phyloP scores from a whole-genome alignment of 331 rosid genomes.

The Rosa hybrid region DNA sequence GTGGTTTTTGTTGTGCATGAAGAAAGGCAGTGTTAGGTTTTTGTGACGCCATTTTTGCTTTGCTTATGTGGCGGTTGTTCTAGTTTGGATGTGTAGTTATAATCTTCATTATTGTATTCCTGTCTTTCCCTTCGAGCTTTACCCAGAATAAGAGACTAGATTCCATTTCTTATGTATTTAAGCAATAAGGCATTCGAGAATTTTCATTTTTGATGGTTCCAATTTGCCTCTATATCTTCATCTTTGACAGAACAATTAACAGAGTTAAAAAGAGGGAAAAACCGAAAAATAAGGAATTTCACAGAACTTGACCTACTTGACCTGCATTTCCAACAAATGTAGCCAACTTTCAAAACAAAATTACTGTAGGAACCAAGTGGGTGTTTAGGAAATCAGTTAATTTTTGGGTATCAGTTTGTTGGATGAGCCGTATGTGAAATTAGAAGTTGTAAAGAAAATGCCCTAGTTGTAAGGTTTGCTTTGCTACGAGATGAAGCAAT shows the following conservation, averaged over 20 bases:
- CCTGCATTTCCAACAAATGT: no score
- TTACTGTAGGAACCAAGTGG: no score
- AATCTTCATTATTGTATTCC: slow-evolving; percentile 26
- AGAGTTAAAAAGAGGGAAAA: background rate
- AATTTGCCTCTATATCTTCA: background rate
- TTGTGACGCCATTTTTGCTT: slow-evolving; percentile 33
- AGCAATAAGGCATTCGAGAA: slow-evolving; percentile 43
- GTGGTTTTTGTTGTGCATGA: slow-evolving; percentile 31
- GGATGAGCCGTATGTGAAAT: no score
- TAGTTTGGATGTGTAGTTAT: slow-evolving; percentile 46
- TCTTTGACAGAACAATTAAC: background rate
- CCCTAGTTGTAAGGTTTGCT: no score
- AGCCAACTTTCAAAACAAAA: no score
- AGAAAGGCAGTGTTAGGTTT: slow-evolving; percentile 31
- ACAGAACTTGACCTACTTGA: no score
- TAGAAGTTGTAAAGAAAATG: no score
- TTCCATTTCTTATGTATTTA: slow-evolving; percentile 45
- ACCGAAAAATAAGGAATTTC: background rate
- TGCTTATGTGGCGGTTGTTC: slow-evolving; percentile 40
- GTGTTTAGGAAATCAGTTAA: no score
- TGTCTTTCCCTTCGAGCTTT: slow-evolving; percentile 18
- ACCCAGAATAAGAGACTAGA: slow-evolving; percentile 44
- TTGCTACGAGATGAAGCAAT: no score
- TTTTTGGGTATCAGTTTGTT: no score
- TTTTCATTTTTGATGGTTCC: background rate